A percentile compares a stretch with the other conserved stretches of the same genome.
phyloP scores from a whole-genome alignment of 176 grass and related monocot species.

The Oryza glaberrima region DNA sequence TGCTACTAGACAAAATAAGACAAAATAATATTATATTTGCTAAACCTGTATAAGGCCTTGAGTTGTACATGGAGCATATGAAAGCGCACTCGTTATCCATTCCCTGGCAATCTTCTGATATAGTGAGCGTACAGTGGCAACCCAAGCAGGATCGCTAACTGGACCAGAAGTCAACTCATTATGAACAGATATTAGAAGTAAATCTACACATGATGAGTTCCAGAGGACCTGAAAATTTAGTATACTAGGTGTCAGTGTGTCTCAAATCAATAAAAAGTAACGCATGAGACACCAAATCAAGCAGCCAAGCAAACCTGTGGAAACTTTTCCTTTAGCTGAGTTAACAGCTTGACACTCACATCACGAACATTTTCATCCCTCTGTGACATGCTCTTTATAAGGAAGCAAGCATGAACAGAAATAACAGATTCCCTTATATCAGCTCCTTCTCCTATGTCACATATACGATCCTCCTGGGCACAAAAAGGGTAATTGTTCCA shows the following conservation, averaged over 20 bases:
- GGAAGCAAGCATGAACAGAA: slow-evolving; percentile 82
- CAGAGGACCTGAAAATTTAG: slow-evolving; percentile 76
- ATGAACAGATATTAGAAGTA: slow-evolving; percentile 97
- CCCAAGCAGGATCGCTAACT: slow-evolving; percentile 98
- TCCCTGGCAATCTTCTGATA: slow-evolving; percentile 98
- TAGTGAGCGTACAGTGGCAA: slow-evolving; percentile 86
- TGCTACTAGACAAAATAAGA: slow-evolving; percentile 31
- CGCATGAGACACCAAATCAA: slow-evolving; percentile 25
- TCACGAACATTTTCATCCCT: slow-evolving; percentile 96
- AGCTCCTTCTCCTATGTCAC: slow-evolving; percentile 90
- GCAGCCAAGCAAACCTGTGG: slow-evolving; percentile 74
- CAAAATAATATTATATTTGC: slow-evolving; percentile 40
- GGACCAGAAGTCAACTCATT: slow-evolving; percentile 92
- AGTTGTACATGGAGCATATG: slow-evolving; percentile 93
- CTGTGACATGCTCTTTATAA: slow-evolving; percentile 99
- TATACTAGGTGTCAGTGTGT: slow-evolving; percentile 34
- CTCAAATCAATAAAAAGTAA: slow-evolving; percentile 36
- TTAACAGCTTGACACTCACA: slow-evolving; percentile 93
- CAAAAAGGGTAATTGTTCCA: slow-evolving; percentile 40
- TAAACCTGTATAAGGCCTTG: slow-evolving; percentile 99
- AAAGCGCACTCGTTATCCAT: slow-evolving; percentile 98
- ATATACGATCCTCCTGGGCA: slow-evolving; percentile 79
- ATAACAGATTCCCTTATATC: slow-evolving; percentile 87
- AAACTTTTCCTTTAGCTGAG: slow-evolving; percentile 92
- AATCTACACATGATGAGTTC: slow-evolving; percentile 97